Percentiles rank a stretch among this genome's conserved stretches.
Evolutionary conservation across 768 basidiomycete genomes (phyloP).

Genomic region (Daedaleopsis nitida): DNA sequence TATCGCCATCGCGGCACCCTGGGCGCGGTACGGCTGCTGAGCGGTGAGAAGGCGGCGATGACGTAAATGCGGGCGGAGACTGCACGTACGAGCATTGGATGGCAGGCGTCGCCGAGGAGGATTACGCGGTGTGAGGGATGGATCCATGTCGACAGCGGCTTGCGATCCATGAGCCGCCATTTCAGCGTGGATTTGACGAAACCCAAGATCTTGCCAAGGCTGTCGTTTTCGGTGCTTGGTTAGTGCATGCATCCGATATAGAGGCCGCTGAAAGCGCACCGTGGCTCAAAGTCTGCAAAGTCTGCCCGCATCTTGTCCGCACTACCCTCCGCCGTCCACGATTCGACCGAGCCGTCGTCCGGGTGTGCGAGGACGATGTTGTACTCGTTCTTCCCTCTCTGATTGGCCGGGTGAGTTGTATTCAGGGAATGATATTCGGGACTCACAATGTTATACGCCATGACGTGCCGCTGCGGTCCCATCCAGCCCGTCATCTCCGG

Average conservation of each 20-base stretch:
- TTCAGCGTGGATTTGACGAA: slow-evolving; percentile 41
- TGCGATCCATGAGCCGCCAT: slow-evolving; percentile 45
- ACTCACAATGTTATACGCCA: slow-evolving; percentile 48
- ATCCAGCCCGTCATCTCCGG: slow-evolving; percentile 63
- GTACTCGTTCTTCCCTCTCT: slow-evolving; percentile 37
- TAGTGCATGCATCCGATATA: not conserved
- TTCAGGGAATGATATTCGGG: not conserved
- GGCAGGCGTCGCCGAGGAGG: slow-evolving; percentile 44
- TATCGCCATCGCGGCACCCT: slow-evolving; percentile 47
- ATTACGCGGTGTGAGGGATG: slow-evolving; percentile 36
- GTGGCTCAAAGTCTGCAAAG: slow-evolving; percentile 44
- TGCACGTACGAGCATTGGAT: slow-evolving; percentile 43
- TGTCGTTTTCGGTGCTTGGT: slow-evolving; percentile 6
- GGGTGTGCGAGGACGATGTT: slow-evolving; percentile 42
- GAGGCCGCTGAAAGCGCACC: slow-evolving; percentile 26
- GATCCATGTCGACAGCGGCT: slow-evolving; percentile 42
- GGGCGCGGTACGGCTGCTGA: slow-evolving; percentile 42
- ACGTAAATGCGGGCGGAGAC: not conserved
- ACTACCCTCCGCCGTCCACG: slow-evolving; percentile 45
- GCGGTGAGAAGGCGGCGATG: too few relatives aligned
- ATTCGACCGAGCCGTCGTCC: slow-evolving; percentile 42
- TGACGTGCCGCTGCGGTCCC: slow-evolving; percentile 50
- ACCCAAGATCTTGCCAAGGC: slow-evolving; percentile 38
- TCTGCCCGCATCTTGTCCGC: slow-evolving; percentile 45
- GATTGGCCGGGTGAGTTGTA: not conserved